Base-by-base conservation (phyloP, 1,284 basidiomycete species). In the Marasmius tenuissimus region DNA sequence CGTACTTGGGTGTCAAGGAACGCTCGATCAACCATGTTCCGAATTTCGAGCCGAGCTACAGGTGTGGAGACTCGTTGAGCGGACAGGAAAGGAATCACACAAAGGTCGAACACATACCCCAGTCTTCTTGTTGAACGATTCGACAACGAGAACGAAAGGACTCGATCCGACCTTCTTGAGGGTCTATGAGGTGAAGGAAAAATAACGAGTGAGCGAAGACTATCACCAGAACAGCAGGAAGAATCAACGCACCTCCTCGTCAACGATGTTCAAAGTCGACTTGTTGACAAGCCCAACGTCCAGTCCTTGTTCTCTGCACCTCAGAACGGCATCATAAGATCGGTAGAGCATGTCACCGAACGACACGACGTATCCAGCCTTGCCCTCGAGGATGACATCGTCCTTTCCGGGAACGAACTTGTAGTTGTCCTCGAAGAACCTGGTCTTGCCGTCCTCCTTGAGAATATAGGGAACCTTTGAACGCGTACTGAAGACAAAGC, bases 241-340 rank as follows among this genome's bases (percentile, higher is more conserved):
- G 18, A 27, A 10, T 48, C 53, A 54, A 49, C 68, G 56, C 64
- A 87, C 86, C 77, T 90, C 73, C 73, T 94, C 93, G 73, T 94
- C 92, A 16, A 94, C 85, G 48, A 93, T 72, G 74, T 94, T 94
- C 65, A 94, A 77, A 45, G 89, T 90, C 11, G 90, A 80, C 78
- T 94, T 94, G 80, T 94, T 94, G 74, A 94, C 85, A 71, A 94
- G 72, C 37, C 92, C 93, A 59, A 94, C 88, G 69, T 93, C 83
- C 59, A 93, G 67, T 8, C 92, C 92, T 69, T 87, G 76, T 73
- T 87, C 74, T 62, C 90, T 81, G 70, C 85, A 85, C 45, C 86
- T 81, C 61, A 93, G 76, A 40, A 94, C 92, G 20, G 93, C 92
- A 69, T 94, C 92, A 75, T 83, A 89, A 42, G 88, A 82, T 63